Evolutionary conservation across 345 rosid genomes (phyloP).

Genomic region (Populus nigra): DNA sequence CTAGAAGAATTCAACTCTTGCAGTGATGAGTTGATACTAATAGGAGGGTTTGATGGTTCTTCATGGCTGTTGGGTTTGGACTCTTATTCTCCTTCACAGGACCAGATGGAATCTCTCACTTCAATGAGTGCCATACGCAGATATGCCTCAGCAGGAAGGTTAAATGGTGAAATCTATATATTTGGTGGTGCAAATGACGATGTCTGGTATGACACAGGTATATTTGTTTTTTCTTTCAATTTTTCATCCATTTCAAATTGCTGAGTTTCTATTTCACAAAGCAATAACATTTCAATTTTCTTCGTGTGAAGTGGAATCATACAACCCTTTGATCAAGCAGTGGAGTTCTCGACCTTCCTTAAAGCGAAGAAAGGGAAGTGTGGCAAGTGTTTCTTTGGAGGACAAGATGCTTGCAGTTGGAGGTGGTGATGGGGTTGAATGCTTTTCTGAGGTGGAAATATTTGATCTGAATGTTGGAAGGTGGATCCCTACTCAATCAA

Average conservation of each 20-base stretch:
- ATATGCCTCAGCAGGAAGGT: slow-evolving; percentile 57
- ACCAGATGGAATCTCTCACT: slow-evolving; percentile 45
- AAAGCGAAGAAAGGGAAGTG: slow-evolving; percentile 48
- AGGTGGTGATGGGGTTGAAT: slow-evolving; percentile 53
- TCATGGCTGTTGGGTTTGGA: slow-evolving; percentile 51
- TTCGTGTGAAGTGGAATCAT: slow-evolving; percentile 59
- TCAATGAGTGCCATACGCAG: slow-evolving; percentile 60
- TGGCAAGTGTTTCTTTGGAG: slow-evolving; percentile 55
- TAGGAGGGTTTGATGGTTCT: slow-evolving; percentile 64
- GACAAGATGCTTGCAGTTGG: slow-evolving; percentile 67
- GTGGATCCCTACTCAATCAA: slow-evolving; percentile 63
- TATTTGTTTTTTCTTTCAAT: slow-evolving; percentile 12
- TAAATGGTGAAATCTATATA: slow-evolving; percentile 52
- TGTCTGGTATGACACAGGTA: slow-evolving; percentile 65
- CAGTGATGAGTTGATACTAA: slow-evolving; percentile 48
- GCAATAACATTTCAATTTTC: not conserved
- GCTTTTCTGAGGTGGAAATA: slow-evolving; percentile 78
- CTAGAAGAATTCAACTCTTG: not conserved
- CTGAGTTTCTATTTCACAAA: not conserved
- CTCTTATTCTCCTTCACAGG: slow-evolving; percentile 54
- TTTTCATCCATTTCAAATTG: slow-evolving; percentile 5
- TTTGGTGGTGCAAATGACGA: slow-evolving; percentile 64
- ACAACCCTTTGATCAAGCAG: slow-evolving; percentile 43
- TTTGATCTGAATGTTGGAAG: slow-evolving; percentile 65
- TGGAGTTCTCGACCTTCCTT: slow-evolving; percentile 62